Base-by-base conservation (phyloP, 2,329 filamentous ascomycete genomes). In the Podosphaera xanthii region DNA sequence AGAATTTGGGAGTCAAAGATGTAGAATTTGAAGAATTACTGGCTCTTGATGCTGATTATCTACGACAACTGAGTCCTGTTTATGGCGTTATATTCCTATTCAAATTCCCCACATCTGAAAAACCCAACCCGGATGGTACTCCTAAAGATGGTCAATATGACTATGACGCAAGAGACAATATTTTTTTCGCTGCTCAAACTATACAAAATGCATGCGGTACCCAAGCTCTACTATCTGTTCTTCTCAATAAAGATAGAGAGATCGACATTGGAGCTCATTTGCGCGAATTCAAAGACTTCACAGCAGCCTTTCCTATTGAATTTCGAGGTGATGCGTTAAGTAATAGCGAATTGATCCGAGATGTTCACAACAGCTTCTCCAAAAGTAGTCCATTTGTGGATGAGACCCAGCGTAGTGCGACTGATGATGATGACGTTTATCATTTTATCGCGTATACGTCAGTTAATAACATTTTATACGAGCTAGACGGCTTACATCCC, bases 81-180 rank as follows among this genome's bases (percentile, higher is more conserved):
- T 94, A 95, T 74, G 92, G 92, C 67, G 88, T 98, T 65, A 96
- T 98, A 69, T 98, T 98, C 73, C 87, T 98, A 71, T 98, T 98
- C 82, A 97, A 96, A 74, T 98, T 87, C 73, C 87, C 81, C 57
- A 89, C 82, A 62, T 82, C 86, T 69, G 75, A 79, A 72, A 61
- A 79, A 75, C 66, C 84, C 76, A 74, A 80, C 74, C 44, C 71
- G 71, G 62, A 73, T 55, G 68, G 67, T 46, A 72, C 77, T 49
- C 89, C 90, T 0, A 79, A 82, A 63, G 90, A 97, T 70, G 92
- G 92, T 62, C 76, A 74, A 40, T 95, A 87, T 71, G 89, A 96
- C 73, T 75, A 81, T 65, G 77, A 76, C 14, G 87, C 88, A 12
- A 76, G 85, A 22, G 82, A 88, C 62, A 77, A 79, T 62, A 77